These are phyloP conservation scores for Solanum medicagineum DNA, from an alignment of 257 asterid genomes.

Conservation along the genomic window DNA sequence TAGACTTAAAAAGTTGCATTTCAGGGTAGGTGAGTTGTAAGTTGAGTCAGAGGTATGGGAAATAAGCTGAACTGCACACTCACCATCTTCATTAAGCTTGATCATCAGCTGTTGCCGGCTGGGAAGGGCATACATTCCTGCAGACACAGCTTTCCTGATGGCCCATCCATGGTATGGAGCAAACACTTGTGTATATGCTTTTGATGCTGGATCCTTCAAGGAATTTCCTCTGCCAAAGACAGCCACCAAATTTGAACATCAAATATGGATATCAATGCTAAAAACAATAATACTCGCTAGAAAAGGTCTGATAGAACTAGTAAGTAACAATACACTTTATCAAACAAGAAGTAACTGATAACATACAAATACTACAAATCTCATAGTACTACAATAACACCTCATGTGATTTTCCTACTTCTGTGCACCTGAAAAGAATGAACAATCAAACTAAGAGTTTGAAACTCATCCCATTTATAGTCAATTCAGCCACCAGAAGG, in stretches of 20 bases:
- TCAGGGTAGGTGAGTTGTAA: background rate
- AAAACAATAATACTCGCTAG: background rate
- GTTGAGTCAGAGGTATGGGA: background rate
- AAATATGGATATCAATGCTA: background rate
- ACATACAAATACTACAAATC: background rate
- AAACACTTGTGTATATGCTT: conserved; percentile 74
- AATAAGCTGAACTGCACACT: conserved; percentile 15
- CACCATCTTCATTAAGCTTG: conserved; percentile 90
- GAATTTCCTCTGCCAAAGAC: conserved; percentile 48
- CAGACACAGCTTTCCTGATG: conserved; percentile 76
- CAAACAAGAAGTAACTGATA: background rate
- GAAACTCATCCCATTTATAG: background rate
- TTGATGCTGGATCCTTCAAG: conserved; percentile 76
- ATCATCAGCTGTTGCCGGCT: conserved; percentile 62
- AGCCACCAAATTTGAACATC: background rate
- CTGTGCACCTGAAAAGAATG: background rate
- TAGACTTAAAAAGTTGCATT: background rate
- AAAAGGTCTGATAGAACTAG: background rate
- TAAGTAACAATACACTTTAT: background rate
- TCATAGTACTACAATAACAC: background rate
- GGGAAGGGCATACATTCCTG: conserved; percentile 96
- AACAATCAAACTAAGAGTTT: background rate
- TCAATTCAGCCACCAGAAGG: background rate
- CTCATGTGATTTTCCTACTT: background rate
- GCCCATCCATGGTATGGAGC: conserved; percentile 96